Base-by-base conservation (phyloP, 2,329 filamentous ascomycete species). In the Penicillium sp. region DNA sequence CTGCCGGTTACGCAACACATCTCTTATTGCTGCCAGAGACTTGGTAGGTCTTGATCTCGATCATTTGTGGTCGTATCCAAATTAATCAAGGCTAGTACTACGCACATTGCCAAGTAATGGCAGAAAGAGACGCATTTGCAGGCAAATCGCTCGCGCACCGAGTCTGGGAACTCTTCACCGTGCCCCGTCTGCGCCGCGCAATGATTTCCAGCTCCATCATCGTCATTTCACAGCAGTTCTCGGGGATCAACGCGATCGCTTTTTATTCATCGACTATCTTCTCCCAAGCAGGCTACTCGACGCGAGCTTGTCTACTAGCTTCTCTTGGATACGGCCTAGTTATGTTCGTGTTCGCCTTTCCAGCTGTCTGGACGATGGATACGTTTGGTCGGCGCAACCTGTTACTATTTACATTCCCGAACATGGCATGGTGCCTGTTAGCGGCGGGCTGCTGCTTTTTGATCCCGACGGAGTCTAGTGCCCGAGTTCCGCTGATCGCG, bases 331-430 rank as follows among this genome's bases (percentile, higher is more conserved):
- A 83, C 53, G 83, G 83, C 3, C 67, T 84, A 0, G 74, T 83
- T 48, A 83, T 80, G 56, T 84, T 83, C 56, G 40, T 83, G 43
- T 84, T 84, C 57, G 81, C 81, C 0, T 79, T 77, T 53, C 82
- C 82, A 0, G 81, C 82, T 1, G 69, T 85, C 31, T 84, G 76
- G 75, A 81, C 81, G 3, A 84, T 84, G 57, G 81, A 84, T 54
- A 80, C 74, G 0, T 81, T 80, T 52, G 82, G 82, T 2, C 74
- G 82, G 8, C 76, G 82, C 16, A 76, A 74, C 6, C 67, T 84
- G 5, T 61, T 80, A 60, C 51, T 75, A 14, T 75, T 75, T 56
- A 80, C 77, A 0, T 79, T 79, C 57, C 77, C 77, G 0, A 71
- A 77, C 44, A 80, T 79, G 77, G 74, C 69, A 11, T 75, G 74